Evolutionary conservation across 208 protist genomes (phyloP).

Genomic region (Trypanosoma mega): DNA sequence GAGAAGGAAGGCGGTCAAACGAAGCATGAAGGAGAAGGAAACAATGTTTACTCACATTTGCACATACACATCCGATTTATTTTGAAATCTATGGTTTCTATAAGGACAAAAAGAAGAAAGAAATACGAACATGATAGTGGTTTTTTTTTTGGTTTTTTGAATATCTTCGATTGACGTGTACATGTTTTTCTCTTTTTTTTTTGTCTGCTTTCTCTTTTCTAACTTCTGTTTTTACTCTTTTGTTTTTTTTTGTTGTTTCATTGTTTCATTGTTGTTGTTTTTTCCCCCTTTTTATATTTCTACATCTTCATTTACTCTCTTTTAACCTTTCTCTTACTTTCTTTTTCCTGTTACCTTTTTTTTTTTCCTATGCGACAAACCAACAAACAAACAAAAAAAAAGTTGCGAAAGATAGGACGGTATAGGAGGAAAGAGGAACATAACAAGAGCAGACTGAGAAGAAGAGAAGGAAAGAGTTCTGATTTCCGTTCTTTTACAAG

Average conservation of each 20-base stretch:
- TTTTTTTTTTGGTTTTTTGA: too few species aligned
- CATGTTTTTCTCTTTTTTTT: too few species aligned
- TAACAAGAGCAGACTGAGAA: neutral
- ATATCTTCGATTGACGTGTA: too few species aligned
- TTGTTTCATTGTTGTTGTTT: slow-evolving; percentile 7
- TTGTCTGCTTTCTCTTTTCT: neutral
- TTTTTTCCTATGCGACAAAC: neutral
- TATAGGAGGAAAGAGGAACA: neutral
- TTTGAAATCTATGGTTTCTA: too few species aligned
- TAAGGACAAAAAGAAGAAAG: too few species aligned
- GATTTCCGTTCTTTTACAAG: neutral
- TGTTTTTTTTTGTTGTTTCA: slow-evolving; percentile 4
- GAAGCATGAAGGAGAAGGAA: too few species aligned
- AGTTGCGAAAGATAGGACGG: neutral
- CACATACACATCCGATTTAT: too few species aligned
- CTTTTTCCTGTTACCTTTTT: neutral
- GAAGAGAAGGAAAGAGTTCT: neutral
- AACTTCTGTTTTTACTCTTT: neutral
- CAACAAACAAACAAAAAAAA: slow-evolving; percentile 9
- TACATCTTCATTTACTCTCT: neutral
- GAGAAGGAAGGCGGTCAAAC: neutral
- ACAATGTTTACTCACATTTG: too few species aligned
- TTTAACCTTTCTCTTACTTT: neutral
- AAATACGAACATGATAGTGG: too few species aligned
- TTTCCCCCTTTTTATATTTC: neutral